Evolutionary conservation across 371 early-diverging fungal genomes (phyloP).

Genomic region (Apophysomyces variabilis): DNA sequence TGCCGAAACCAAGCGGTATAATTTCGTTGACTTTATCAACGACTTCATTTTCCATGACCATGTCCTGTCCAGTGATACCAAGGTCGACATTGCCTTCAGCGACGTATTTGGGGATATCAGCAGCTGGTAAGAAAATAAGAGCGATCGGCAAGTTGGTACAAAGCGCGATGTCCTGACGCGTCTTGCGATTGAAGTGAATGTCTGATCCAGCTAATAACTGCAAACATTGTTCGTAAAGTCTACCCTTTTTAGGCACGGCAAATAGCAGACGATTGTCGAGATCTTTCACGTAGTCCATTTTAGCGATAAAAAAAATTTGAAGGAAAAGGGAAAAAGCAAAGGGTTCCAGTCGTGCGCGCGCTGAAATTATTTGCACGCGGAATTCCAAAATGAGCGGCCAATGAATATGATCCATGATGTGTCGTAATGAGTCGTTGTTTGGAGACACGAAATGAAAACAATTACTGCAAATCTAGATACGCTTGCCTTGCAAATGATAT

Average conservation of each 20-base stretch:
- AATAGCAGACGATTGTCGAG: conserved; percentile 83
- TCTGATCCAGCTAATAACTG: conserved; percentile 87
- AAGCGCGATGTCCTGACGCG: conserved; percentile 96
- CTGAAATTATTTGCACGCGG: no score
- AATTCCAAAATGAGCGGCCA: no score
- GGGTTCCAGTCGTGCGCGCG: no score
- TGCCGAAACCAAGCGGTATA: conserved; percentile 87
- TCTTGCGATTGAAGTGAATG: conserved; percentile 91
- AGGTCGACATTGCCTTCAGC: conserved; percentile 94
- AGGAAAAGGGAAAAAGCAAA: no score
- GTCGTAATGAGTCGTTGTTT: no score
- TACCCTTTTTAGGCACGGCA: conserved; percentile 98
- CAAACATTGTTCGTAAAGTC: conserved; percentile 89
- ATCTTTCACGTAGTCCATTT: conserved; percentile 71
- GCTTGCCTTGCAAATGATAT: no score
- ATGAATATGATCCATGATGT: no score
- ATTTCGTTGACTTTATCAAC: conserved; percentile 75
- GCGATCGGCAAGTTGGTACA: conserved; percentile 91
- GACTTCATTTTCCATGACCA: conserved; percentile 82
- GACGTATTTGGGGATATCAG: conserved; percentile 94
- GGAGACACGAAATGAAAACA: no score
- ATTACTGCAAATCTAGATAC: no score
- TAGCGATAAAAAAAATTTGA: conserved; percentile 4
- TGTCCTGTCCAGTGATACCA: conserved; percentile 96
- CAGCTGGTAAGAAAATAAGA: conserved; percentile 92